Evolutionary conservation across 2,329 filamentous ascomycete genomes (phyloP).

Genomic region (Exophiala oligosperma): DNA sequence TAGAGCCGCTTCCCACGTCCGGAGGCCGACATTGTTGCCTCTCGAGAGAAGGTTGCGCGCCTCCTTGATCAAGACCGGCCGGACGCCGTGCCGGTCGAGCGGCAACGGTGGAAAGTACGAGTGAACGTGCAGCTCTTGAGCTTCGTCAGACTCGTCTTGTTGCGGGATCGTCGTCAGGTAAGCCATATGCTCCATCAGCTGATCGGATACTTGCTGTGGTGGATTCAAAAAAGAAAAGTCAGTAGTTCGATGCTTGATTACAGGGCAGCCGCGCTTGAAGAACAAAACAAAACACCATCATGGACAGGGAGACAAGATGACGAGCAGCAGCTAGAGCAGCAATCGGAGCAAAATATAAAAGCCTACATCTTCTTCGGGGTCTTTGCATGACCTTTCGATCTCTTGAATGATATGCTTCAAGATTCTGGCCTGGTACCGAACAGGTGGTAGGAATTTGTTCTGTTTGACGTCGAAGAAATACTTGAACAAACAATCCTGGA

Average conservation of each 20-base stretch:
- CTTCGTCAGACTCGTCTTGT: conserved; percentile 64
- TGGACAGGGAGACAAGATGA: background rate
- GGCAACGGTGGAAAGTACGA: conserved; percentile 25
- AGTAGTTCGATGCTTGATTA: conserved; percentile 10
- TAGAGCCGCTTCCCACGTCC: conserved; percentile 70
- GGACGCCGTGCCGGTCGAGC: conserved; percentile 14
- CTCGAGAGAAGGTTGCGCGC: conserved; percentile 26
- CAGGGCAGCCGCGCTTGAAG: no score
- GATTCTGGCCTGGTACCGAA: conserved; percentile 68
- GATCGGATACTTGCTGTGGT: conserved; percentile 75
- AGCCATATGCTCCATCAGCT: conserved; percentile 70
- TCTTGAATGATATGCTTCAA: conserved; percentile 70
- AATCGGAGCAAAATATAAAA: background rate
- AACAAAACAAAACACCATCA: no score
- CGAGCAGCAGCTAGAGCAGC: no score
- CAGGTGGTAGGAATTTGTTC: conserved; percentile 53
- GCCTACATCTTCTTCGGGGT: conserved; percentile 76
- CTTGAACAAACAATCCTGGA: conserved; percentile 67
- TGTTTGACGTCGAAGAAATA: conserved; percentile 60
- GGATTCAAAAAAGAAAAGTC: conserved; percentile 6
- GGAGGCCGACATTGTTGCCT: conserved; percentile 61
- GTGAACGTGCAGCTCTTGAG: conserved; percentile 53
- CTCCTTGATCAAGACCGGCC: conserved; percentile 27
- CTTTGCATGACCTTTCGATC: conserved; percentile 72
- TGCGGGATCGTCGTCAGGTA: conserved; percentile 63